Evolutionary conservation across 1,139 yeast genomes (phyloP).

Genomic region (Debaryomycetaceae sp.): DNA sequence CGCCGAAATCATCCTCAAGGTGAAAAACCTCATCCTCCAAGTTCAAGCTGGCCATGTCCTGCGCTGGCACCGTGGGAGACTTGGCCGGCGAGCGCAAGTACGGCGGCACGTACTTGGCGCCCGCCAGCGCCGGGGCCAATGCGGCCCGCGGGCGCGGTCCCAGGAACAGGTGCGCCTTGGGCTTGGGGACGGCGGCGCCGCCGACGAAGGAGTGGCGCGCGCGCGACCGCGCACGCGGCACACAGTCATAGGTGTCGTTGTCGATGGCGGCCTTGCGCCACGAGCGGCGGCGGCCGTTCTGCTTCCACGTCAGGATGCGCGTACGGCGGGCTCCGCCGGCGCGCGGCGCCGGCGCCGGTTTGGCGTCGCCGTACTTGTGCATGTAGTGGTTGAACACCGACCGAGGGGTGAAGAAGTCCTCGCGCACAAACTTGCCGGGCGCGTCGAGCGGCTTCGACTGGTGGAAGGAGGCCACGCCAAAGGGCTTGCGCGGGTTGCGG

Average conservation of each 20-base stretch:
- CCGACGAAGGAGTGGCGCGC: conserved; percentile 1
- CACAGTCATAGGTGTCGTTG: conserved; percentile 9
- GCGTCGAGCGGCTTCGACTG: conserved; percentile 29
- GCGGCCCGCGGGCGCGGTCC: conserved; percentile 3
- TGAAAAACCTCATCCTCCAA: conserved; percentile 42
- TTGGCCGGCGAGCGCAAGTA: conserved; percentile 38
- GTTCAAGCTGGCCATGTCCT: conserved; percentile 33
- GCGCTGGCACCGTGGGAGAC: conserved; percentile 35
- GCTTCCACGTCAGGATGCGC: conserved; percentile 28
- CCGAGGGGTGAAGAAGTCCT: conserved; percentile 75
- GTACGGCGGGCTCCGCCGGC: conserved; percentile 9
- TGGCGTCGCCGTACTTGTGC: conserved; percentile 57
- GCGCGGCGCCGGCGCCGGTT: conserved; percentile 8
- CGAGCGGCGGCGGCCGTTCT: conserved; percentile 25
- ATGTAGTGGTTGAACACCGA: conserved; percentile 66
- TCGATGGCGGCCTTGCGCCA: conserved; percentile 23
- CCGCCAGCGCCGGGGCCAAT: conserved; percentile 1
- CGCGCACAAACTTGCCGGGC: conserved; percentile 45
- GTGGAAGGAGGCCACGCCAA: conserved; percentile 54
- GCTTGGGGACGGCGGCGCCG: too few species aligned
- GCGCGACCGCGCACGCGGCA: conserved; percentile 8
- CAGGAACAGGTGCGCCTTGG: conserved; percentile 6
- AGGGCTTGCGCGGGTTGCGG: conserved; percentile 54
- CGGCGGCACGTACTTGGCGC: conserved; percentile 44
- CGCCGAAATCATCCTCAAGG: conserved; percentile 40